Evolutionary conservation across 2,329 filamentous ascomycete species (phyloP).

Genomic region (Apiospora phragmitis): DNA sequence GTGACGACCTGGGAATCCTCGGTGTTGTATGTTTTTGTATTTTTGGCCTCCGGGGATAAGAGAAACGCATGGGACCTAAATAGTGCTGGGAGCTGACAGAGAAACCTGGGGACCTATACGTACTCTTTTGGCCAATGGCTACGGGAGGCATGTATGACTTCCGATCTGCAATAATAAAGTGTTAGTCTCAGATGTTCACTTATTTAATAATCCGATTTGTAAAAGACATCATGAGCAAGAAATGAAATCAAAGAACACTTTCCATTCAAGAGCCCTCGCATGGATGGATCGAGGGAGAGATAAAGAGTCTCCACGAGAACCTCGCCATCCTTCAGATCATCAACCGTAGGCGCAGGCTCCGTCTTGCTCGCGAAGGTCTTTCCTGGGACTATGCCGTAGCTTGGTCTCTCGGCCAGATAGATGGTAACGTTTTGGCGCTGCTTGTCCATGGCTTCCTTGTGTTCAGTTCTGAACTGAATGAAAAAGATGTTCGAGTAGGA

Average conservation of each 20-base stretch:
- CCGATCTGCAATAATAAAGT: not conserved
- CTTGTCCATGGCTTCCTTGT: not conserved
- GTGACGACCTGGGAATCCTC: too few species aligned
- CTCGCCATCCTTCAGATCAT: conserved; percentile 51
- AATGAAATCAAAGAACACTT: not conserved
- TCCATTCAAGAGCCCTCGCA: conserved; percentile 63
- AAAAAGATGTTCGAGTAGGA: not conserved
- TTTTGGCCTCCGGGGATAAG: too few species aligned
- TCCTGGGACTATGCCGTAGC: not conserved
- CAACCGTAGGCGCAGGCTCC: conserved; percentile 29
- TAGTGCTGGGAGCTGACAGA: not conserved
- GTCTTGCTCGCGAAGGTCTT: conserved; percentile 10
- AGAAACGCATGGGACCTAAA: not conserved
- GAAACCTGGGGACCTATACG: too few species aligned
- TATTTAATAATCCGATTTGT: not conserved
- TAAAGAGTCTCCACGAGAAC: conserved; percentile 53
- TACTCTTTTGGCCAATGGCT: conserved; percentile 48
- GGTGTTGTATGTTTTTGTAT: too few species aligned
- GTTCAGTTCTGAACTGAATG: too few species aligned
- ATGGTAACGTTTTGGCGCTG: not conserved
- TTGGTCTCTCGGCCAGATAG: conserved; percentile 13
- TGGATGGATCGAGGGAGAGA: conserved; percentile 62
- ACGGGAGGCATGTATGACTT: conserved; percentile 60
- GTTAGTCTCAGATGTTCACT: not conserved
- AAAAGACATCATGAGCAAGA: not conserved